Evolutionary conservation across 2,329 filamentous ascomycete species (phyloP).

Genomic region (Rhexocercosporidium sp.): DNA sequence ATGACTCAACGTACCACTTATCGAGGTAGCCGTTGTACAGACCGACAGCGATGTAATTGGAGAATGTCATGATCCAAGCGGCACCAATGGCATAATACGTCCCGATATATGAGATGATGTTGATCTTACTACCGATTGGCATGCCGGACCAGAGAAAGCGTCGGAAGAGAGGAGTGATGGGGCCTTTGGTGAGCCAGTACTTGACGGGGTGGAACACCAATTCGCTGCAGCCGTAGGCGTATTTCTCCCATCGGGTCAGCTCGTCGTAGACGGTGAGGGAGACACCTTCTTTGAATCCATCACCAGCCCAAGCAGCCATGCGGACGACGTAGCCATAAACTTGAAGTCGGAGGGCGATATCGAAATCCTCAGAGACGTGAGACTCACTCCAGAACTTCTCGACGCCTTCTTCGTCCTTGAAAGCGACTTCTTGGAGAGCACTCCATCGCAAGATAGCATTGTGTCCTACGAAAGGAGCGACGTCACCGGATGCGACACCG

Average conservation of each 20-base stretch:
- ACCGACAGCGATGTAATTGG: constrained; percentile 77
- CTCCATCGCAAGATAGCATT: constrained; percentile 78
- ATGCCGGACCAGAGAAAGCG: constrained; percentile 75
- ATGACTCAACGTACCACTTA: constrained; percentile 79
- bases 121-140: constrained; percentile 75
- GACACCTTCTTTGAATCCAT: constrained; percentile 82
- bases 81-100: constrained; percentile 81
- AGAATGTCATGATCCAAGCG: constrained; percentile 73
- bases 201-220: constrained; percentile 78
- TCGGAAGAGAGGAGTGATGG: constrained; percentile 79
- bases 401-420: constrained; percentile 70
- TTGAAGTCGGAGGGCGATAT: constrained; percentile 79
- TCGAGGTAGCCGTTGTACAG: constrained; percentile 79
- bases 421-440: constrained; percentile 76
- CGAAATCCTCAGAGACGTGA: constrained; percentile 81
- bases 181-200: constrained; percentile 73
- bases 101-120: constrained; percentile 76
- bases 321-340: constrained; percentile 74
- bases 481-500: constrained; percentile 77
- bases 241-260: constrained; percentile 84
- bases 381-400: constrained; percentile 84
- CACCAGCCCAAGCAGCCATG: constrained; percentile 72
- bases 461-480: constrained; percentile 81
- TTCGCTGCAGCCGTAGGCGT: constrained; percentile 84
- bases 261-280: constrained; percentile 86